Evolutionary conservation across 2,329 filamentous ascomycete species (phyloP).

Genomic region (Cordyceps cicadae): DNA sequence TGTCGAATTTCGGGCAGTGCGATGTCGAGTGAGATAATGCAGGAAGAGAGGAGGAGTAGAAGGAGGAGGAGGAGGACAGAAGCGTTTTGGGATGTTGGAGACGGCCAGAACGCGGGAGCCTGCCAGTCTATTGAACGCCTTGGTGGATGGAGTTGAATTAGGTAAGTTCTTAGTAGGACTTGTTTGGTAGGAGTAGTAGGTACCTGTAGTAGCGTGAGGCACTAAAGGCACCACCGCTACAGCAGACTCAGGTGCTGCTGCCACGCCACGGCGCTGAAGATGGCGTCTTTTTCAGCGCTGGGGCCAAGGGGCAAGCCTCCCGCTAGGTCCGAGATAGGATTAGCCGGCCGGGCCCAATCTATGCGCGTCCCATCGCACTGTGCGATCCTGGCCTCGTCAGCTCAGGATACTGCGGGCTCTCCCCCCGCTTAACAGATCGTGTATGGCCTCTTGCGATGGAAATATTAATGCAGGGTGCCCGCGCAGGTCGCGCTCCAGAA

Average conservation of each 20-base stretch:
- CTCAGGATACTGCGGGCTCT: not conserved
- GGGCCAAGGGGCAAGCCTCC: not conserved
- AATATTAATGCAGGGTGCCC: not conserved
- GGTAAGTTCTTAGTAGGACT: too few species aligned
- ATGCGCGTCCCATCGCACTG: not conserved
- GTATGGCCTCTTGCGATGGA: accelerated
- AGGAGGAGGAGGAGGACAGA: not conserved
- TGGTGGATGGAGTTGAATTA: not conserved
- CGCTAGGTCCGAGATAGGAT: not conserved
- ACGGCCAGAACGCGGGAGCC: not conserved
- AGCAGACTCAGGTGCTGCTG: not conserved
- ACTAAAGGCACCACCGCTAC: not conserved
- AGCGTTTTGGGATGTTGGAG: not conserved
- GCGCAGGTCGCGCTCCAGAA: not conserved
- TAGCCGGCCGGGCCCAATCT: not conserved
- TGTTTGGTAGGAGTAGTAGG: too few species aligned
- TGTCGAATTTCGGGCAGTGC: not conserved
- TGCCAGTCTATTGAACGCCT: not conserved
- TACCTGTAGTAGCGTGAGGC: not conserved
- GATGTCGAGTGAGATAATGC: not conserved
- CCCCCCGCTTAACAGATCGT: not conserved
- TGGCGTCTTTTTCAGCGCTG: not conserved
- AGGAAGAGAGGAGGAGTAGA: not conserved
- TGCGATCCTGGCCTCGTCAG: constrained; percentile 1
- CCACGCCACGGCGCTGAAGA: not conserved